phyloP scores from a whole-genome alignment of 2,329 filamentous ascomycete genomes.

The Trichoderma pleuroti region DNA sequence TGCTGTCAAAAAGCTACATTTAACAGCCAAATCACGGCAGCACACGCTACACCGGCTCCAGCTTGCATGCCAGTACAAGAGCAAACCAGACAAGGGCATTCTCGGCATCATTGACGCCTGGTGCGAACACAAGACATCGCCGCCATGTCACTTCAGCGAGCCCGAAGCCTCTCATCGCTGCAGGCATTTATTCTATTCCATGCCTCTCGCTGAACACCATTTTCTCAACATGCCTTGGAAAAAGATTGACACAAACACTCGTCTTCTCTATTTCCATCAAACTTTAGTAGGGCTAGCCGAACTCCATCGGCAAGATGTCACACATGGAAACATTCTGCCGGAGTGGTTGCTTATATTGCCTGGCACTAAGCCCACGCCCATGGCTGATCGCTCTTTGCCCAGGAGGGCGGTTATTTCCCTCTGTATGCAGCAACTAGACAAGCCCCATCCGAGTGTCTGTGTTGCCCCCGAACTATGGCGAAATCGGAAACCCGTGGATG shows the following conservation, averaged over 20 bases:
- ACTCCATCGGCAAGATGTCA: background rate
- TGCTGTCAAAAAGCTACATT: background rate
- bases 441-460: background rate
- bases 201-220: background rate
- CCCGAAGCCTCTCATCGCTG: background rate
- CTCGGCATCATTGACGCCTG: background rate
- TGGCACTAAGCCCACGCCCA: background rate
- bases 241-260: background rate
- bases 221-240: background rate
- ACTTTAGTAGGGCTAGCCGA: background rate
- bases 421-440: background rate
- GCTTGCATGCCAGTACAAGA: background rate
- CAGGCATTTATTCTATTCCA: background rate
- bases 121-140: background rate
- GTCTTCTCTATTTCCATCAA: background rate
- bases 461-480: background rate
- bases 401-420: background rate
- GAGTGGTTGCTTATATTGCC: background rate
- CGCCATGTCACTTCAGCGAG: background rate
- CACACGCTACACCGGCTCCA: background rate
- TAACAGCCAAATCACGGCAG: background rate
- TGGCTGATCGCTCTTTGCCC: background rate
- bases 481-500: background rate
- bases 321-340: background rate
- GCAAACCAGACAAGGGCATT: background rate